These are phyloP conservation scores for Lolium multiflorum DNA, from an alignment of 176 grass and related monocot genomes.

Conservation along the genomic window DNA sequence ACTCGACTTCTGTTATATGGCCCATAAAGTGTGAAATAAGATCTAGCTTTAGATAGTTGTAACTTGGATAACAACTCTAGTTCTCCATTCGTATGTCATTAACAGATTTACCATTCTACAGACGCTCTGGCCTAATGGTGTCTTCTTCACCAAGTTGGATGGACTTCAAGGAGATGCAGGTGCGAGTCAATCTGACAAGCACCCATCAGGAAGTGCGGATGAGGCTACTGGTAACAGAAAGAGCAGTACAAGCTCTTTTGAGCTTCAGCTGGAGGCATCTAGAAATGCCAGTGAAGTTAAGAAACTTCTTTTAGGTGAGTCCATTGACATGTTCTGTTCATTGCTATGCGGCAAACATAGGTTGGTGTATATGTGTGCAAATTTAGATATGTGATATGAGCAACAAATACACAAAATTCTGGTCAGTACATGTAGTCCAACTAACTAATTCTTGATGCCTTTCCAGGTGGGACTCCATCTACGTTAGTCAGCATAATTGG, in stretches of 20 bases:
- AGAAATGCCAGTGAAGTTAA: constrained; percentile 96
- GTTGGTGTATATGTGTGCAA: background rate
- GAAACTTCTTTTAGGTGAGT: constrained; percentile 93
- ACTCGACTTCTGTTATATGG: constrained; percentile 1
- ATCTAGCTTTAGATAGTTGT: constrained; percentile 20
- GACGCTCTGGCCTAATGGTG: constrained; percentile 91
- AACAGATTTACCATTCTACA: constrained; percentile 50
- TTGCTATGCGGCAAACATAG: constrained; percentile 12
- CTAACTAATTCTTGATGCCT: constrained; percentile 29
- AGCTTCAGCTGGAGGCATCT: constrained; percentile 78
- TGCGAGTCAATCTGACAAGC: constrained; percentile 45
- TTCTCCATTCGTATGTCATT: constrained; percentile 21
- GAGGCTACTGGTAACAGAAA: constrained; percentile 54
- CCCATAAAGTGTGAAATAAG: constrained; percentile 15
- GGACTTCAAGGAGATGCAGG: constrained; percentile 58
- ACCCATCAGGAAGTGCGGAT: constrained; percentile 45
- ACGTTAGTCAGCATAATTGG: constrained; percentile 97
- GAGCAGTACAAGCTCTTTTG: constrained; percentile 51
- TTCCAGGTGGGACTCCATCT: constrained; percentile 86
- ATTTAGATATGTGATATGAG: constrained; percentile 31
- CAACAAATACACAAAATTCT: constrained; percentile 14
- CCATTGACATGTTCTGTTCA: background rate
- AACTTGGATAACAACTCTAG: constrained; percentile 14
- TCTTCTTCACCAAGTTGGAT: constrained; percentile 84
- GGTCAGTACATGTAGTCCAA: constrained; percentile 4